phyloP scores from a whole-genome alignment of 495 filamentous ascomycete species.

The Cercophora scortea region DNA sequence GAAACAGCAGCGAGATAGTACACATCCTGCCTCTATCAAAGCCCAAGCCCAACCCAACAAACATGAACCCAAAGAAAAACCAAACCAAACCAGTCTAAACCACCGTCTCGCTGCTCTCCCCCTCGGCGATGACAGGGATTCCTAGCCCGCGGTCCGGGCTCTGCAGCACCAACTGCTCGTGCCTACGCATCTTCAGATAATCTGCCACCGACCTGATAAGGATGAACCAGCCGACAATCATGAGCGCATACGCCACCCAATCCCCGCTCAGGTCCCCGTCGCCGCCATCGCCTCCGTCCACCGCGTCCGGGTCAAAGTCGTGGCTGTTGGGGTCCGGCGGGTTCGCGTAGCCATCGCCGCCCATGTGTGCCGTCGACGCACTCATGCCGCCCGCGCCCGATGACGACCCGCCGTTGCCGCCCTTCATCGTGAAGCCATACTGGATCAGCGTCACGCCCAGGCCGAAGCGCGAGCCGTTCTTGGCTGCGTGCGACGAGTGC shows the following conservation, averaged over 20 bases:
- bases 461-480: conserved; percentile 90
- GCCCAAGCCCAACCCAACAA: too few relatives aligned
- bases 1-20: background rate
- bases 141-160: conserved; percentile 86
- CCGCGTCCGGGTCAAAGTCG: conserved; percentile 69
- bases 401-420: conserved; percentile 6
- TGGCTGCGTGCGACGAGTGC: conserved; percentile 95
- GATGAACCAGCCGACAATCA: conserved; percentile 98
- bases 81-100: conserved; percentile 44
- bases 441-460: conserved; percentile 95
- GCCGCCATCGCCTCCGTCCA: conserved; percentile 27
- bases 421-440: conserved; percentile 91
- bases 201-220: conserved; percentile 84
- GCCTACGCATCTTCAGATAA: conserved; percentile 75
- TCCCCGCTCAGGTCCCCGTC: conserved; percentile 40
- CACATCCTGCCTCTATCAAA: too few relatives aligned
- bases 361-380: conserved; percentile 37
- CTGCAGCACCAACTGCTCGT: conserved; percentile 87
- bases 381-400: conserved; percentile 34
- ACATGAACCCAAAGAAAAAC: background rate
- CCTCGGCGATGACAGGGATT: conserved; percentile 81
- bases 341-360: conserved; percentile 47
- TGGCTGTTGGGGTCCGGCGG: conserved; percentile 87
- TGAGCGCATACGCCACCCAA: conserved; percentile 86
- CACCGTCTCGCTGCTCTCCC: conserved; percentile 72